Conservation (phyloP, 257 asterid species). For the Nicotiana attenuata region DNA sequence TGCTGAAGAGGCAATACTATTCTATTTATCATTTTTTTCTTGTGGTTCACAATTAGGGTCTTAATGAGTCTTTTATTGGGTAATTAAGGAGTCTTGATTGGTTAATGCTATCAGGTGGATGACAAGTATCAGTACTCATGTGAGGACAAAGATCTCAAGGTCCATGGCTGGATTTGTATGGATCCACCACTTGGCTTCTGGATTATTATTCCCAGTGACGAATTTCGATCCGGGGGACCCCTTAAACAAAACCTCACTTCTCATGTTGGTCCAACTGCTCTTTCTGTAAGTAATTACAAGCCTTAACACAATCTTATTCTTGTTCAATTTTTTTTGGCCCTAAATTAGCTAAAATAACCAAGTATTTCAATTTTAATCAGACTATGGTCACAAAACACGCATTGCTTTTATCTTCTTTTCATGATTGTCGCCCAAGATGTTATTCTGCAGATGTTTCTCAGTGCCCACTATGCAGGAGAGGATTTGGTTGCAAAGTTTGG, state of each 20-base stretch:
- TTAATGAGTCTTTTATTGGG: too few species aligned
- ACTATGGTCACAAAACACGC: too few species aligned
- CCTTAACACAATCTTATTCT: too few species aligned
- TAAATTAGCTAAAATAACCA: too few species aligned
- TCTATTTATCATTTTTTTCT: not conserved
- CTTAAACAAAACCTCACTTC: constrained; percentile 70
- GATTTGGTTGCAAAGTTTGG: constrained; percentile 50
- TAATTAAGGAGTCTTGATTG: not conserved
- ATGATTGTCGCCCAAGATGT: not conserved
- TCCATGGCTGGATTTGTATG: constrained; percentile 78
- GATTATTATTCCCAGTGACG: constrained; percentile 71
- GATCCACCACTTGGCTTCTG: constrained; percentile 82
- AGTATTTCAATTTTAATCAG: too few species aligned
- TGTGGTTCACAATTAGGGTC: not conserved
- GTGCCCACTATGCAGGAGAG: constrained; percentile 59
- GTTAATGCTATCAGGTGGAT: constrained; percentile 52
- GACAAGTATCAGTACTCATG: constrained; percentile 73
- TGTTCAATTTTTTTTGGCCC: too few species aligned
- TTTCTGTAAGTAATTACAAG: constrained; percentile 46
- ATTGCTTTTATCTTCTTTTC: too few species aligned
- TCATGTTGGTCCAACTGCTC: constrained; percentile 67
- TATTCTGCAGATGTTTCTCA: constrained; percentile 42
- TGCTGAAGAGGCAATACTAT: not conserved
- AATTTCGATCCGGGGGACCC: constrained; percentile 78
- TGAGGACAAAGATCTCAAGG: constrained; percentile 57